Percentiles rank a stretch among this genome's conserved stretches.
Conservation (phyloP, 768 basidiomycete species). For the Boletus sensibilis region DNA sequence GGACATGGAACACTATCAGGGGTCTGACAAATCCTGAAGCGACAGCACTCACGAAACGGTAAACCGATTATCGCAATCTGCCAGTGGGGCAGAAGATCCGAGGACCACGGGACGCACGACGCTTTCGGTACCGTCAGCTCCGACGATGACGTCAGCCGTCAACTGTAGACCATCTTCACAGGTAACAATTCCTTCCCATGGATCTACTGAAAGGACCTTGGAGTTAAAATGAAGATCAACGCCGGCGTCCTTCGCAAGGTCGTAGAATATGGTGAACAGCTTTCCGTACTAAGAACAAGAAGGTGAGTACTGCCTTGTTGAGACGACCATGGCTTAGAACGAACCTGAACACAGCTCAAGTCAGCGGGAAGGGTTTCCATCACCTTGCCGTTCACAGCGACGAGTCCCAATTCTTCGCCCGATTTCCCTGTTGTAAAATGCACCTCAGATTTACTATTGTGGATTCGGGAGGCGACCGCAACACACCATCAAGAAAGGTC, state of each 20-base stretch:
- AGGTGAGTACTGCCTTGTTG: not conserved
- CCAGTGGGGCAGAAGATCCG: slow-evolving; percentile 3
- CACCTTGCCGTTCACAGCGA: slow-evolving; percentile 45
- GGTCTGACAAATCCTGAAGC: not conserved
- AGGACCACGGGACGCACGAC: slow-evolving; percentile 37
- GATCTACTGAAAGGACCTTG: slow-evolving; percentile 35
- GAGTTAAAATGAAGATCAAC: slow-evolving; percentile 45
- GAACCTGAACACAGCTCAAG: slow-evolving; percentile 46
- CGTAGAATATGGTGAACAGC: slow-evolving; percentile 46
- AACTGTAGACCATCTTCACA: slow-evolving; percentile 43
- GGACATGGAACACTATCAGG: not conserved
- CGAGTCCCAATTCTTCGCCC: slow-evolving; percentile 43
- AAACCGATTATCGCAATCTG: slow-evolving; percentile 16
- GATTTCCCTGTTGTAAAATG: slow-evolving; percentile 34
- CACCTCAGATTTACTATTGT: no score
- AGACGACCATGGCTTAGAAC: slow-evolving; percentile 6
- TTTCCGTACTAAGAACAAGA: slow-evolving; percentile 45
- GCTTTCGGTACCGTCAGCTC: slow-evolving; percentile 59
- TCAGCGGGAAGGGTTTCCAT: slow-evolving; percentile 45
- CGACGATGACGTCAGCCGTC: slow-evolving; percentile 52
- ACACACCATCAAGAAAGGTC: slow-evolving; percentile 19
- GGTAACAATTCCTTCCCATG: slow-evolving; percentile 29
- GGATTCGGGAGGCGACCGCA: no score
- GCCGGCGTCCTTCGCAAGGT: slow-evolving; percentile 46
- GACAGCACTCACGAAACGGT: slow-evolving; percentile 14